These are phyloP conservation scores for Parastagonospora nodorum DNA, from an alignment of 2,329 filamentous ascomycete genomes.

Conservation along the genomic window DNA sequence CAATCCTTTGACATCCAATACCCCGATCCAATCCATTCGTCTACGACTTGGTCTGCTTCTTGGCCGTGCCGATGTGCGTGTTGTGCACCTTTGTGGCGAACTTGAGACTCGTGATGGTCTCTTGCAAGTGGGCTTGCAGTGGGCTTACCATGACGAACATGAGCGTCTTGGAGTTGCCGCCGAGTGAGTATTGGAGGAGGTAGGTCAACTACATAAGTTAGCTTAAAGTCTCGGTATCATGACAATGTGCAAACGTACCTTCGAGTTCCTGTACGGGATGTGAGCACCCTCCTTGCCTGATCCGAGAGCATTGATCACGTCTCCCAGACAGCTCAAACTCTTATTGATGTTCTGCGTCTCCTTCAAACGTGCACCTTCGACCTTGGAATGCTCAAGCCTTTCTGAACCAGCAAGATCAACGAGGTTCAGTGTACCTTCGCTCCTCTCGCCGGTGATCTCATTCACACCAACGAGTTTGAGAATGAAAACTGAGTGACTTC, in stretches of 20 bases:
- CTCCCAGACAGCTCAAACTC: conserved; percentile 86
- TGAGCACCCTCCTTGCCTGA: conserved; percentile 77
- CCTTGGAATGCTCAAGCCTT: conserved; percentile 82
- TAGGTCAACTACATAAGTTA: conserved; percentile 72
- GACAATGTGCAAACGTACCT: conserved; percentile 56
- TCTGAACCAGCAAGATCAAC: conserved; percentile 96
- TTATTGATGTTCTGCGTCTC: conserved; percentile 99
- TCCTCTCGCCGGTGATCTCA: conserved; percentile 76
- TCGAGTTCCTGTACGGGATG: conserved; percentile 94
- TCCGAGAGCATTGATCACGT: conserved; percentile 93
- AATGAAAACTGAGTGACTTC: conserved; percentile 96
- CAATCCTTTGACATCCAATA: background rate
- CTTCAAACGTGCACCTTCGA: conserved; percentile 82
- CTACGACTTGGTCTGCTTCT: conserved; percentile 67
- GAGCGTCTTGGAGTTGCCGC: conserved; percentile 94
- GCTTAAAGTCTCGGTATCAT: background rate
- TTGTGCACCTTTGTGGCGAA: conserved; percentile 96
- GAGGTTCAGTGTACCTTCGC: conserved; percentile 91
- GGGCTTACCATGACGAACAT: conserved; percentile 99
- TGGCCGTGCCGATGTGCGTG: conserved; percentile 89
- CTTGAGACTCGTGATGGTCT: conserved; percentile 91
- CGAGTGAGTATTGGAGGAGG: conserved; percentile 89
- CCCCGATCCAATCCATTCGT: background rate
- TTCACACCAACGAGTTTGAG: conserved; percentile 72
- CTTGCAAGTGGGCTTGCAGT: conserved; percentile 84